Base-by-base conservation (phyloP, 2,329 filamentous ascomycete species). In the Seiridium cupressi region DNA sequence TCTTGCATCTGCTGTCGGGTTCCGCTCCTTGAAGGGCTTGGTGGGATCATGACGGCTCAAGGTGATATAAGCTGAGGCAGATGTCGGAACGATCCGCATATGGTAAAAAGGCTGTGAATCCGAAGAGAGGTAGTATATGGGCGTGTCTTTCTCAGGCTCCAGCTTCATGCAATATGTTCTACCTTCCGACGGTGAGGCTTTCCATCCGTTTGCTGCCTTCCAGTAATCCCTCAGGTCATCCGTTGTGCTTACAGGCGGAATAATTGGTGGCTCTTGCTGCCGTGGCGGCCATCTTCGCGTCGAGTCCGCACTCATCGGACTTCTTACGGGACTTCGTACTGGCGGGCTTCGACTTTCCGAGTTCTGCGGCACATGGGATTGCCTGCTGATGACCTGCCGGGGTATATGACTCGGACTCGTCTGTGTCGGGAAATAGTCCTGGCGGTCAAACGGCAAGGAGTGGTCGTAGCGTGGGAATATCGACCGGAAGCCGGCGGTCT, bases 381-480 rank as follows among this genome's bases (percentile, higher is more conserved):
- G 83, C 57, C 88, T 79, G 73, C 86, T 91, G 69, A 91, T 88
- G 60, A 87, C 82, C 13, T 83, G 82, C 42, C 81, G 79, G 4
- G 88, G 87, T 54, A 92, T 84, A 38, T 84, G 81, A 1, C 84
- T 83, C 10, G 89, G 87, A 61, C 84, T 86, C 58, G 82, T 76
- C 69, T 89, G 85, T 0, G 85, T 88, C 2, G 90, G 89, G 54
- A 83, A 89, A 74, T 93, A 93, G 51, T 84, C 75, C 69, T 93
- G 90, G 60, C 86, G 84, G 59, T 86, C 80, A 3, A 92, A 81
- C 4, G 89, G 80, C 32, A 91, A 70, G 1, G 82, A 82, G 3
- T 86, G 88, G 68, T 93, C 87, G 70, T 92, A 93, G 36, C 84
- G 81, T 6, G 90, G 90, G 67, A 93, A 93, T 67, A 93, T 92